A percentile compares a stretch with the other conserved stretches of the same genome.
These are phyloP conservation scores for Boletus pseudopeckii DNA, from an alignment of 768 basidiomycete genomes.

Conservation along the genomic window DNA sequence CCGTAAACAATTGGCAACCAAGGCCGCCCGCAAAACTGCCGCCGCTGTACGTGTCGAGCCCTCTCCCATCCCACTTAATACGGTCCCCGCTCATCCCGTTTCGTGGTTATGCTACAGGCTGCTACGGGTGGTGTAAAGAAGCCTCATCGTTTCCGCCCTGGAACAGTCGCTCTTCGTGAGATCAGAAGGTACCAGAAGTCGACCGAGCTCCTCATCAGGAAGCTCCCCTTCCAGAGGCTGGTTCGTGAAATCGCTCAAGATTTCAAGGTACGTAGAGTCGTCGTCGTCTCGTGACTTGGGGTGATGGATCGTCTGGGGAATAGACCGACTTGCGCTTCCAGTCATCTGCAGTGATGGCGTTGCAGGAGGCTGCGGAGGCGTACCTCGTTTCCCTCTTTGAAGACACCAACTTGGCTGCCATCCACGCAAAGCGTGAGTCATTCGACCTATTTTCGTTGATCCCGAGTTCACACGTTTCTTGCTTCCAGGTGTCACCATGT, in stretches of 20 bases:
- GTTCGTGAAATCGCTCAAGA: constrained; percentile 97
- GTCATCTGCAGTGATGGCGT: constrained; percentile 90
- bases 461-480: constrained; percentile 7
- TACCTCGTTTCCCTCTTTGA: constrained; percentile 86
- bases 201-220: constrained; percentile 97
- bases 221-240: constrained; percentile 98
- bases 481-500: constrained; percentile 53
- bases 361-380: constrained; percentile 90
- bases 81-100: constrained; percentile 4
- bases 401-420: constrained; percentile 88
- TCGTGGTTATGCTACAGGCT: constrained; percentile 39
- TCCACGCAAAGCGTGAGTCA: constrained; percentile 74
- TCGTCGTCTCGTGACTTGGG: neutral
- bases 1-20: constrained; percentile 93
- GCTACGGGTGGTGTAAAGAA: constrained; percentile 99
- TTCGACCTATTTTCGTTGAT: neutral
- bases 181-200: constrained; percentile 98
- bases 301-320: constrained; percentile 4
- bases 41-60: constrained; percentile 47
- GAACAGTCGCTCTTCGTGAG: constrained; percentile 99
- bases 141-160: constrained; percentile 94
- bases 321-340: constrained; percentile 94
- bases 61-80: neutral
- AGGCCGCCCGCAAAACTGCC: constrained; percentile 90
- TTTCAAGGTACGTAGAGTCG: constrained; percentile 66